phyloP scores from a whole-genome alignment of 1,284 basidiomycete genomes.

The Malassezia cuniculi region DNA sequence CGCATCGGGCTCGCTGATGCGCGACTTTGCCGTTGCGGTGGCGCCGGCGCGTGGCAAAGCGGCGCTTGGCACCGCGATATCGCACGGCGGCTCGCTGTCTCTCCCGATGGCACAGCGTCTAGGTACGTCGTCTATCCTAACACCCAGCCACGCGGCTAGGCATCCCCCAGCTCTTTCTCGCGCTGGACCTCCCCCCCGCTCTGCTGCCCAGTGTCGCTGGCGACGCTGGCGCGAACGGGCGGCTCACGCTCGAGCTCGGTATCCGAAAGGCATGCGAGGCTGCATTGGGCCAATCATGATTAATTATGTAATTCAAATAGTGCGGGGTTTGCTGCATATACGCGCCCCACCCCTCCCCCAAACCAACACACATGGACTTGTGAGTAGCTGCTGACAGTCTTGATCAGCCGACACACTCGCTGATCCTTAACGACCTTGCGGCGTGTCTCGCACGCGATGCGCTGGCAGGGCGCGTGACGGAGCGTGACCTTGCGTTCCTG shows the following conservation, averaged over 20 bases:
- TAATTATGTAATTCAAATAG: no score
- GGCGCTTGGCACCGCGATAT: conserved; percentile 3
- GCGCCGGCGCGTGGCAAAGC: not conserved
- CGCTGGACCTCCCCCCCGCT: conserved; percentile 18
- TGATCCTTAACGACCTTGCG: conserved; percentile 67
- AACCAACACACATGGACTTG: not conserved
- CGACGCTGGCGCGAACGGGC: conserved; percentile 15
- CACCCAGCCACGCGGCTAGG: conserved; percentile 11
- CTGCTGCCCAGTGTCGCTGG: conserved; percentile 7
- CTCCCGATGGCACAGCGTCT: conserved; percentile 4
- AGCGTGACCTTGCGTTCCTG: conserved; percentile 5
- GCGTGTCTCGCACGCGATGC: conserved; percentile 49
- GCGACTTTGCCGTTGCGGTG: conserved; percentile 25
- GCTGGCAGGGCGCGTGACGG: conserved; percentile 2
- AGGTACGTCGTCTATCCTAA: conserved; percentile 8
- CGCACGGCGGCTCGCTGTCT: not conserved
- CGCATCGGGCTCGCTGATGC: conserved; percentile 4
- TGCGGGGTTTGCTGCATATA: not conserved
- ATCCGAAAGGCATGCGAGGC: conserved; percentile 13
- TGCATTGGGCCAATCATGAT: not conserved
- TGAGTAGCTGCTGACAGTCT: no score
- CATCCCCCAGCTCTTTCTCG: conserved; percentile 23
- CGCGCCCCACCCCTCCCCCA: not conserved
- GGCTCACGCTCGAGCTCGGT: conserved; percentile 21
- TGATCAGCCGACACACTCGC: conserved; percentile 60